These are phyloP conservation scores for Paecilomyces niveus DNA, from an alignment of 2,329 filamentous ascomycete species.

Conservation along the genomic window DNA sequence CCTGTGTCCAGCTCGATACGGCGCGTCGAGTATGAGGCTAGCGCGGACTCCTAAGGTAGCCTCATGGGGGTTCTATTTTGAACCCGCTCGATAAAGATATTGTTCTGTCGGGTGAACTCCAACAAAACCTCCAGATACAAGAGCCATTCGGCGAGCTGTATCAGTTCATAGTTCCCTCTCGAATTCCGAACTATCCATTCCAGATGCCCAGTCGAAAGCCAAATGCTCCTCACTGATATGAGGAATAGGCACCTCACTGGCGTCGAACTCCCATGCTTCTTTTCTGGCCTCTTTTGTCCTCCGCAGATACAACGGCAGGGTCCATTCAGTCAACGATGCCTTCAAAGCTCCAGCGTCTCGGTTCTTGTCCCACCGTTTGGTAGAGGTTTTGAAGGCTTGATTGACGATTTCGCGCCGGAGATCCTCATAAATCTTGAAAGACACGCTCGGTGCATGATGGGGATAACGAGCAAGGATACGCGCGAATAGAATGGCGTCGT, in stretches of 20 bases:
- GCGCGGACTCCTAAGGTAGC: too few relatives aligned
- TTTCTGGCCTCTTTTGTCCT: slow-evolving; percentile 19
- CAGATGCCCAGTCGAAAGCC: neutral
- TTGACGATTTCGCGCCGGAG: slow-evolving; percentile 31
- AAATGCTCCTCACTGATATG: neutral
- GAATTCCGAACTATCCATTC: neutral
- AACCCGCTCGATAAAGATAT: too few relatives aligned
- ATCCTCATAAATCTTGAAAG: slow-evolving; percentile 32
- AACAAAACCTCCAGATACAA: neutral
- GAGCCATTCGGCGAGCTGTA: neutral
- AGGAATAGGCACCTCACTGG: slow-evolving; percentile 25
- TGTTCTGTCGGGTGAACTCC: too few relatives aligned
- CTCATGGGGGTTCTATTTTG: too few relatives aligned
- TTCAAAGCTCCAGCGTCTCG: slow-evolving; percentile 31
- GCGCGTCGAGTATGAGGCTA: too few relatives aligned
- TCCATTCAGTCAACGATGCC: slow-evolving; percentile 31
- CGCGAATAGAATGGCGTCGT: slow-evolving; percentile 39
- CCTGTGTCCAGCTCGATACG: too few relatives aligned
- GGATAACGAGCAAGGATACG: slow-evolving; percentile 29
- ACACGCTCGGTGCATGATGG: slow-evolving; percentile 21
- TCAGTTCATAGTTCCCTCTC: neutral
- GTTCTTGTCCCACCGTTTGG: slow-evolving; percentile 33
- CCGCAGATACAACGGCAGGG: slow-evolving; percentile 29
- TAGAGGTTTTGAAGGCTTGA: slow-evolving; percentile 32
- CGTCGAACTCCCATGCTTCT: slow-evolving; percentile 30